A percentile compares a stretch with the other conserved stretches of the same genome.
These are phyloP conservation scores for Scheffersomyces stipitis DNA, from an alignment of 805 yeast genomes.

Conservation along the genomic window DNA sequence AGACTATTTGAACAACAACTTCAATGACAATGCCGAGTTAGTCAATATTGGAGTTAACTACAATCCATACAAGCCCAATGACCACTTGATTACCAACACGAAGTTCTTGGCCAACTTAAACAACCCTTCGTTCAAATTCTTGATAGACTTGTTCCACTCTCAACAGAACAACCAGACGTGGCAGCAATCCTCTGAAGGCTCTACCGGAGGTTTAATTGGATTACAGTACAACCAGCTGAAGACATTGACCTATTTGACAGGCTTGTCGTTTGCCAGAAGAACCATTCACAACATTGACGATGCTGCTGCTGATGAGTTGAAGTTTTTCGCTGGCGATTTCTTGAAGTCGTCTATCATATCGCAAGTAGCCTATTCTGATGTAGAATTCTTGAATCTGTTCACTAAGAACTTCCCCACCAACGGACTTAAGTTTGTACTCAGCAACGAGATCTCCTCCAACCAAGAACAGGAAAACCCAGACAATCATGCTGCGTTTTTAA, in stretches of 20 bases:
- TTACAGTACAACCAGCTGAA: slow-evolving; percentile 32
- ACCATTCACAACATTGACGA: slow-evolving; percentile 51
- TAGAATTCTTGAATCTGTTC: slow-evolving; percentile 18
- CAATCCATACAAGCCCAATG: slow-evolving; percentile 54
- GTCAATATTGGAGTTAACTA: slow-evolving; percentile 48
- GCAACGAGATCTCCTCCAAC: slow-evolving; percentile 47
- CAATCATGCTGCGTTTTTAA: slow-evolving; percentile 29
- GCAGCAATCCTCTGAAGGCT: slow-evolving; percentile 57
- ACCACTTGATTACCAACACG: slow-evolving; percentile 46
- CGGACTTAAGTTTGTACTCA: slow-evolving; percentile 61
- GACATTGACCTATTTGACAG: slow-evolving; percentile 39
- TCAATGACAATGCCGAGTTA: slow-evolving; percentile 51
- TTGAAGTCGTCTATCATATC: slow-evolving; percentile 35
- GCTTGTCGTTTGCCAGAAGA: slow-evolving; percentile 61
- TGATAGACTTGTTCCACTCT: slow-evolving; percentile 30
- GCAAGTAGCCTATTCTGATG: slow-evolving; percentile 20
- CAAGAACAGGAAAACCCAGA: slow-evolving; percentile 26
- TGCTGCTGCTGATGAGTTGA: slow-evolving; percentile 48
- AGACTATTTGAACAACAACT: slow-evolving; percentile 42
- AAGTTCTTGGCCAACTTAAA: slow-evolving; percentile 45
- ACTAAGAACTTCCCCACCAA: slow-evolving; percentile 40
- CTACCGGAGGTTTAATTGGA: slow-evolving; percentile 53
- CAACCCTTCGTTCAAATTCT: slow-evolving; percentile 44
- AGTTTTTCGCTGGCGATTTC: slow-evolving; percentile 32
- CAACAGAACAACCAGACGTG: slow-evolving; percentile 48